Evolutionary conservation across 345 rosid species (phyloP).

Genomic region (Tarenaya hassleriana): DNA sequence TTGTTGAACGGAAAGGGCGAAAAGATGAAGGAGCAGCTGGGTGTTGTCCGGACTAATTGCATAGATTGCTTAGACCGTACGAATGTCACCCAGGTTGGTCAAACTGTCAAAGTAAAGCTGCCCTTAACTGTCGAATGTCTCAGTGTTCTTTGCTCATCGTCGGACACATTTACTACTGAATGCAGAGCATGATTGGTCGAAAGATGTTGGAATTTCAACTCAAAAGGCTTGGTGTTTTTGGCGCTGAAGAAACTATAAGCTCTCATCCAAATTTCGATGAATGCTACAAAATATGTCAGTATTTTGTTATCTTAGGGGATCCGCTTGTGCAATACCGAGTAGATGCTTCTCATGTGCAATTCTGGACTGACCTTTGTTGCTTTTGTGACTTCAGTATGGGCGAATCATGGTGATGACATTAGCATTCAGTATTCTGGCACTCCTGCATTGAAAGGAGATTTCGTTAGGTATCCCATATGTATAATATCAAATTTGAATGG

Average conservation of each 20-base stretch:
- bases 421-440: conserved; percentile 98
- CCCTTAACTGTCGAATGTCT: not conserved
- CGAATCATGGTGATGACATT: conserved; percentile 94
- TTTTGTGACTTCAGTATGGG: conserved; percentile 70
- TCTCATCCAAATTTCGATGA: conserved; percentile 79
- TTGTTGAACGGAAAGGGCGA: conserved; percentile 86
- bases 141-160: conserved; percentile 6
- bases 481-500: conserved; percentile 1
- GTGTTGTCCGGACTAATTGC: conserved; percentile 91
- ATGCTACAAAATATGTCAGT: conserved; percentile 75
- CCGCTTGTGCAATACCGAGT: conserved; percentile 12
- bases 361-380: conserved; percentile 6
- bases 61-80: conserved; percentile 99
- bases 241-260: conserved; percentile 90
- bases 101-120: conserved; percentile 13
- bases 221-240: conserved; percentile 74
- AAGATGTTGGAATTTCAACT: conserved; percentile 85
- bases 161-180: conserved; percentile 17
- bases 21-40: conserved; percentile 91
- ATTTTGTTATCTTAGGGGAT: conserved; percentile 17
- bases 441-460: conserved; percentile 97
- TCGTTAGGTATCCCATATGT: conserved; percentile 56
- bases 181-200: conserved; percentile 95
- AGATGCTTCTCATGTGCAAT: conserved; percentile 10
- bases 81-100: conserved; percentile 90